Evolutionary conservation across 352 stramenopile genomes (phyloP).

Genomic region (Phytophthora pluvialis): DNA sequence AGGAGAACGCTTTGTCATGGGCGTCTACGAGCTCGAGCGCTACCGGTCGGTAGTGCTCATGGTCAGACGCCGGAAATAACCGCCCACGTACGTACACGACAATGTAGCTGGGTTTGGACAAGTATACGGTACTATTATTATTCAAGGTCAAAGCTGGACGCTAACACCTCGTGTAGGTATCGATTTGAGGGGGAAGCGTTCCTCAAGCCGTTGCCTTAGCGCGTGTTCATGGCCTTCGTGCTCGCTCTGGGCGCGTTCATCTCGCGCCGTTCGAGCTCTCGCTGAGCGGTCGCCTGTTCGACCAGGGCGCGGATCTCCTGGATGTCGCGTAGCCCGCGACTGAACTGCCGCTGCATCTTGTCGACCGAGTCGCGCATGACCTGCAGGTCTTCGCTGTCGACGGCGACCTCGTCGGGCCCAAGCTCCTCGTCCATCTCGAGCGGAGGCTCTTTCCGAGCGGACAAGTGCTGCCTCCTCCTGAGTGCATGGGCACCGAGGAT

Average conservation of each 20-base stretch:
- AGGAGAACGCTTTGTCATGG: conserved; percentile 50
- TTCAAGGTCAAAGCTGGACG: background rate
- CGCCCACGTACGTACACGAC: conserved; percentile 7
- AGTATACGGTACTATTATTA: conserved; percentile 20
- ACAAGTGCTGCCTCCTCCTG: conserved; percentile 5
- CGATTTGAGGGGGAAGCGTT: background rate
- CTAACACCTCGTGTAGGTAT: conserved; percentile 23
- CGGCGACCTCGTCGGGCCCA: conserved; percentile 12
- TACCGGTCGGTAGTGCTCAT: background rate
- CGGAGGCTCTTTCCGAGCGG: conserved; percentile 1
- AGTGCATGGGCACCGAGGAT: background rate
- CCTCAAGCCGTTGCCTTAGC: background rate
- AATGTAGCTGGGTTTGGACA: conserved; percentile 4
- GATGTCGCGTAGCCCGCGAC: conserved; percentile 31
- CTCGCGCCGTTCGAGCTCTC: conserved; percentile 9
- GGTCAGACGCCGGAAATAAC: conserved; percentile 8
- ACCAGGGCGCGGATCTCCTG: conserved; percentile 37
- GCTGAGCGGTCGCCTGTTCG: conserved; percentile 15
- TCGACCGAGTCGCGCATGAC: conserved; percentile 37
- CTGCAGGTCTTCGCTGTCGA: conserved; percentile 28
- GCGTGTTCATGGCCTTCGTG: background rate
- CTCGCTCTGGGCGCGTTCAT: background rate
- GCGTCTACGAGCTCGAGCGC: background rate
- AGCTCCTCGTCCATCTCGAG: conserved; percentile 16
- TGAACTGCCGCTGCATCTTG: conserved; percentile 39